Percentiles rank a stretch among this genome's conserved stretches.
phyloP scores from a whole-genome alignment of 805 yeast species.

The Kluyveromyces nonfermentans region DNA sequence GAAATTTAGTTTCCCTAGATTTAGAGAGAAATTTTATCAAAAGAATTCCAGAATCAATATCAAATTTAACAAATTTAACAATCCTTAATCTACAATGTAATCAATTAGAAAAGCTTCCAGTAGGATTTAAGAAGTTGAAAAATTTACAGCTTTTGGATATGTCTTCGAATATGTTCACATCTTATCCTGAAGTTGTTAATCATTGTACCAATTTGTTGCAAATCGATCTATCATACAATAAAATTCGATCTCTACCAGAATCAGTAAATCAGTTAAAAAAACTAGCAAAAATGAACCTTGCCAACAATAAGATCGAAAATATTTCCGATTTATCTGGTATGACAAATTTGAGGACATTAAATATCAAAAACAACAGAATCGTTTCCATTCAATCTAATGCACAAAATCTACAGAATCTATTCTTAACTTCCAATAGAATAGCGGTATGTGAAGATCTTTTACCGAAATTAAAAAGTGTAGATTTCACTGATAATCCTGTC shows the following conservation, averaged over 20 bases:
- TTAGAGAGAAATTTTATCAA: slow-evolving; percentile 72
- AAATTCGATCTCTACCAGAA: slow-evolving; percentile 50
- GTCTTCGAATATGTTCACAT: slow-evolving; percentile 63
- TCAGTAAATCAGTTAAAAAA: slow-evolving; percentile 49
- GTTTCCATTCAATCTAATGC: slow-evolving; percentile 34
- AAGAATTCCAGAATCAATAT: slow-evolving; percentile 47
- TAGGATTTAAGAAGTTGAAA: slow-evolving; percentile 44
- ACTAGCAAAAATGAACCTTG: slow-evolving; percentile 59
- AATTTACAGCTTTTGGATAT: slow-evolving; percentile 56
- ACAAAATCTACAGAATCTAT: slow-evolving; percentile 58
- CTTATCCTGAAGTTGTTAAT: slow-evolving; percentile 57
- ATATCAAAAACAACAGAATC: slow-evolving; percentile 62
- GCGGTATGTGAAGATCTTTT: slow-evolving; percentile 59
- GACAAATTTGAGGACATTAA: slow-evolving; percentile 55
- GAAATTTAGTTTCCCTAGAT: slow-evolving; percentile 55
- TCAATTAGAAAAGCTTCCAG: slow-evolving; percentile 54
- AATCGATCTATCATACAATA: slow-evolving; percentile 77
- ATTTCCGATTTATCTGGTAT: slow-evolving; percentile 42
- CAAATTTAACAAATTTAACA: slow-evolving; percentile 44
- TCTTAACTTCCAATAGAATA: slow-evolving; percentile 66
- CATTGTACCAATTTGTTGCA: slow-evolving; percentile 49
- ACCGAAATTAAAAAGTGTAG: slow-evolving; percentile 54
- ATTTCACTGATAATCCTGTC: slow-evolving; percentile 75
- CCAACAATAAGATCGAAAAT: slow-evolving; percentile 52
- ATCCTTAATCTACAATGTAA: slow-evolving; percentile 67